Evolutionary conservation across 192 early-diverging fungal genomes (phyloP), one percentile per base, ranked within the genome.

Genomic region (Coemansia sp.): DNA sequence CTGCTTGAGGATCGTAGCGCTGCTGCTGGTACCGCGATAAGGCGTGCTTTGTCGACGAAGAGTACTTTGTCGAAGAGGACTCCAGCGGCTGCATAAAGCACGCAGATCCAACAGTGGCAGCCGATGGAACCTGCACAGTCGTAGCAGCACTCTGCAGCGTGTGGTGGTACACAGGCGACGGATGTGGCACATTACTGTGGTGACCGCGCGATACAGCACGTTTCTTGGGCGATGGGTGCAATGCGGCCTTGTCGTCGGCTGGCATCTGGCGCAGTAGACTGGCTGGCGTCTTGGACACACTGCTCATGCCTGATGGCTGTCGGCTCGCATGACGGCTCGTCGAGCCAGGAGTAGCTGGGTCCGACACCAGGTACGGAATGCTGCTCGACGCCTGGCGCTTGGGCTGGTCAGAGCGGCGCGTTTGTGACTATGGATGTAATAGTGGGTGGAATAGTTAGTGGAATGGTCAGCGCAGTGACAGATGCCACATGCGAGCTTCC

Each of bases 221-320:
- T 66, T 81, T 81, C 49, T 81, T 81, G 53, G 79, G 74, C n/a
- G 79, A 76, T 1, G 79, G 79, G 15, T 53, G 65, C 51, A 72
- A 57, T 7, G 49, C 48, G 27, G 62, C 37, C 60, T 69, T 62
- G 21, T 80, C 79, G 14, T 73, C 56, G 2, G 56, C 63, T 2
- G 79, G 60, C 9, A 76, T 70, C 27, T 70, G 65, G 14, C 65
- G 64, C 57, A 79, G 60, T 11, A 65, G 62, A 1, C 70, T 71
- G 37, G 70, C 60, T 3, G 75, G 52, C 17, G 72, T 60, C 54
- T 65, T 75, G 19, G 17, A 21, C 48, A 21, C 32, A 35, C 39
- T 60, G 48, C 35, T 49, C 41, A 37, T 45, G 10, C 38, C 55
- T 27, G 51, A 51, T 66, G 55, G 24, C 47, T 25, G 54, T 24